Evolutionary conservation across 331 rosid species (phyloP).

Genomic region (Rosa hybrid): DNA sequence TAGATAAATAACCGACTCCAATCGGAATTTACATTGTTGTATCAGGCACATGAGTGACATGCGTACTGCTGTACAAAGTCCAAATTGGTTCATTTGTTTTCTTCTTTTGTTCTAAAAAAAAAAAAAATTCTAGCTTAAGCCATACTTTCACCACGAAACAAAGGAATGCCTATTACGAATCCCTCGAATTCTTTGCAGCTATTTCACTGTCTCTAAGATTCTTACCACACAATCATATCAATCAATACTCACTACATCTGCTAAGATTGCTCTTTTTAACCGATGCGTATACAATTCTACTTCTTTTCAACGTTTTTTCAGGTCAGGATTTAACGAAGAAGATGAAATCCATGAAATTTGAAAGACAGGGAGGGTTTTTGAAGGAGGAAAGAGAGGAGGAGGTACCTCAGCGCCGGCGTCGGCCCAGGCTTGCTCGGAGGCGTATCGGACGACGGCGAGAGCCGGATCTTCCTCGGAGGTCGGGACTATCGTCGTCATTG

Average conservation of each 20-base stretch:
- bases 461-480: constrained; percentile 92
- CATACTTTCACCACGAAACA: neutral
- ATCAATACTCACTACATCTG: neutral
- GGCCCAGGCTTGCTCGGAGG: constrained; percentile 91
- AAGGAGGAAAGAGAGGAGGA: neutral
- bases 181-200: neutral
- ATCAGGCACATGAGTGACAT: neutral
- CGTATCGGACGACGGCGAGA: constrained; percentile 74
- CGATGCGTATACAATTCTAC: neutral
- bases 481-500: constrained; percentile 86
- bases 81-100: neutral
- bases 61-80: neutral
- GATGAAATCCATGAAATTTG: neutral
- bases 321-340: neutral
- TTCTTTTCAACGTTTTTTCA: neutral
- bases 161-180: neutral
- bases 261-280: neutral
- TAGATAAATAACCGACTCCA: neutral
- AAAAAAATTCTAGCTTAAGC: neutral
- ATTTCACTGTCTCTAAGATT: neutral
- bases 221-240: neutral
- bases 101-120: neutral
- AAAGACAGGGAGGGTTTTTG: neutral
- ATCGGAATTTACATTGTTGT: neutral
- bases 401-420: constrained; percentile 90